Evolutionary conservation across 192 early-diverging fungal genomes (phyloP), one percentile per base, ranked within the genome.

Genomic region (Coemansia umbellata): DNA sequence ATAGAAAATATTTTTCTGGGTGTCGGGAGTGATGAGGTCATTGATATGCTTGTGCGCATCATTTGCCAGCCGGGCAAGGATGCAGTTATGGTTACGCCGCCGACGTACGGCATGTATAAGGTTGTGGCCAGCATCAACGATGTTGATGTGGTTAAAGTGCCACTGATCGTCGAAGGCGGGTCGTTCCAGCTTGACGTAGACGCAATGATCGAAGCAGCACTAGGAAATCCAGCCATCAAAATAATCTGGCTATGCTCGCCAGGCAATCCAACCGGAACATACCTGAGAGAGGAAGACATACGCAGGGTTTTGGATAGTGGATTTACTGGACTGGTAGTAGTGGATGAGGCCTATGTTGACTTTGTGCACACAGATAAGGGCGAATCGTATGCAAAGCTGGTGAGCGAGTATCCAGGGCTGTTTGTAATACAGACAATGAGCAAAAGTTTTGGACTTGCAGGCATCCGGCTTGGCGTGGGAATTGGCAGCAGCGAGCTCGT

Each of bases 301-400:
- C 68, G 64, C 19, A 57, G 53, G 26, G 49, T 78, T 30, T 63
- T 78, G 4, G 69, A 71, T 21, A 66, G 63, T 8, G 68, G 35
- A 33, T 93, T 80, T 67, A 80, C 79, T 17, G 95, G 95, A 3
- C 58, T 99, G n/a, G 93, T 99, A 4, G 89, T 90, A 9, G 86
- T 99, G 1, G 97, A 99, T 79, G 97, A 99, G 69, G 97, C 97
- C 3, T 98, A 99, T 66, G 85, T 98, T 21, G 97, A 99, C 71
- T 99, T 99, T 80, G 82, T 88, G 50, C 81, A 83, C 22, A 37
- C 77, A 10, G 76, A 69, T 8, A 76, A 78, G 24, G 82, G 84
- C 17, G 81, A 81, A n/a, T 85, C 87, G 10, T 85, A 88, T 5
- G 90, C 88, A 3, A 58, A 62, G 28, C 92, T 92, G 87, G 85